Evolutionary conservation across 176 grass and related monocot species (phyloP), one percentile per base, ranked within the genome.

Genomic region (Oryza meyeriana): DNA sequence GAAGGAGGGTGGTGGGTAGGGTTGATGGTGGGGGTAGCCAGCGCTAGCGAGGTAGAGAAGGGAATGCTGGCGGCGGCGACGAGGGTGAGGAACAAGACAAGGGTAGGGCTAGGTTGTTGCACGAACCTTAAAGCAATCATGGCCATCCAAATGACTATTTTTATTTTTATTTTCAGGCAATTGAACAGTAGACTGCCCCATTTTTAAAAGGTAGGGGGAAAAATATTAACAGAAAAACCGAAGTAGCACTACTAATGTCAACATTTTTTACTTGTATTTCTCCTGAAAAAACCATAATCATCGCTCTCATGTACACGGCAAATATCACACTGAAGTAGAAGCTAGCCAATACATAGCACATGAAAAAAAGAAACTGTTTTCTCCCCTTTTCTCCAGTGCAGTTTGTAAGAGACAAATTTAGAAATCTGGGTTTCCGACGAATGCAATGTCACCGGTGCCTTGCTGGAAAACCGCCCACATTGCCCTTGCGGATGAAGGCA

Each of bases 401-500:
- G 26, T 26, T 48, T 71, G 20, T 58, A 26, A 16, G 8, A 4
- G 24, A 80, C 1, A 66, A 30, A 63, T 73, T 31, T 79, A n/a
- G 76, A 68, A 31, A 48, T 58, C 24, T 10, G 1, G 22, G 41
- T 5, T 35, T 7, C 40, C 26, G 2, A 11, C 2, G 30, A 29
- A 25, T 29, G 61, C 24, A 3, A 59, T 25, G 27, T 61, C 85
- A 92, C 77, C 88, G 83, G 63, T 91, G 80, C 58, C 74, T 93
- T 44, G 83, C 58, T 2, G 86, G 87, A 64, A 88, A 72, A 24
- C 71, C 84, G 9, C 84, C 64, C 1, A 71, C 45, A 5, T 11
- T 12, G 31, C 10, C 61, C 66, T 91, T 93, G 74, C 88, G 88
- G 67, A 93, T 72, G 70, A 93, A 91, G 18, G 44, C 22, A 67